A percentile compares a stretch with the other conserved stretches of the same genome.
These are phyloP conservation scores for Fraxinus sp. DNA, from an alignment of 305 asterid genomes.

Conservation along the genomic window DNA sequence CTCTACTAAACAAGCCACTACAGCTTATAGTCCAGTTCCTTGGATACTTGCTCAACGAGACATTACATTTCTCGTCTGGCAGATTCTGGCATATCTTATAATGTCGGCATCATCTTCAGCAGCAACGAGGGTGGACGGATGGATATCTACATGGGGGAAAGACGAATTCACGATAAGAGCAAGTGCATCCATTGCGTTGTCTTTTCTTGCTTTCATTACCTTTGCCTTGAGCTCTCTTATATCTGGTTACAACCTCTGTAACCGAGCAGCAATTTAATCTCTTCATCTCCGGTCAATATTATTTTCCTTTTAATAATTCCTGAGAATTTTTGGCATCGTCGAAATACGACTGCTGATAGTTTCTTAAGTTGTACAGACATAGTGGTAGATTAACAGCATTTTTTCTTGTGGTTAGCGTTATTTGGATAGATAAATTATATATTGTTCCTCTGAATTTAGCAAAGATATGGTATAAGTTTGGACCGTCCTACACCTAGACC, in stretches of 20 bases:
- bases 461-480: not conserved
- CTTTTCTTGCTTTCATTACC: conserved; percentile 39
- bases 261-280: conserved; percentile 27
- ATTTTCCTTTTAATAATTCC: not conserved
- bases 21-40: not conserved
- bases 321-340: conserved; percentile 3
- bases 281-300: not conserved
- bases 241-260: conserved; percentile 45
- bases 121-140: conserved; percentile 42
- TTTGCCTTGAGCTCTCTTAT: conserved; percentile 46
- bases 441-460: not conserved
- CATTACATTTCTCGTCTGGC: not conserved
- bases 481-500: not conserved
- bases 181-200: conserved; percentile 40
- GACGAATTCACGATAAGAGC: conserved; percentile 51
- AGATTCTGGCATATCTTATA: conserved; percentile 46
- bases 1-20: not conserved
- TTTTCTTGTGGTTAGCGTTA: not conserved
- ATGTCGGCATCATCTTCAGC: conserved; percentile 51
- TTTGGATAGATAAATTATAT: not conserved
- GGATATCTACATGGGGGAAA: conserved; percentile 49
- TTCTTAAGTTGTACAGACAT: conserved; percentile 34
- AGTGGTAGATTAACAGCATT: conserved; percentile 21
- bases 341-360: not conserved
- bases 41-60: conserved; percentile 2